Base-by-base conservation (phyloP, 192 early-diverging fungal species). In the Diversispora epigaea region DNA sequence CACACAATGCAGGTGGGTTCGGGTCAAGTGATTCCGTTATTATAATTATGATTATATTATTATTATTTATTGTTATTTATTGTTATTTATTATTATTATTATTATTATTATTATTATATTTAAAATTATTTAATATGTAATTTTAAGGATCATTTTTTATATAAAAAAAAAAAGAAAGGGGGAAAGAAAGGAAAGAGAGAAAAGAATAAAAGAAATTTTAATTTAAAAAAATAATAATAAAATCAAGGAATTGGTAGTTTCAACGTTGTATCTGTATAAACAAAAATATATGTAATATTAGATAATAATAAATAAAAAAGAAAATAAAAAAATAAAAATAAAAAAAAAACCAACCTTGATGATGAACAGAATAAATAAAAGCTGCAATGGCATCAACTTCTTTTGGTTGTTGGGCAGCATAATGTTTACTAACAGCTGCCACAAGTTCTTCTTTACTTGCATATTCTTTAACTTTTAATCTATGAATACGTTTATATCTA, bases 1-100 rank as follows among this genome's bases (percentile, higher is more conserved):
- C 94, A 60, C 97, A 99, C 84, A 99, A 99, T 79, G 97, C 97
- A 25, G 81, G 81, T 83, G 72, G 71, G 73, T 40, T 41, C 25
- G 25, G n/a, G 17, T 32, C n/a, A 3, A 50, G n/a, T 50, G 49
- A 69, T 7, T 22, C 25, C 1, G 10, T 3, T 25, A 68, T 41
- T 68, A 45, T 46, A 45, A n/a, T 11, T n/a, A 11, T 17, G 5
- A 44, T 47, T 68, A 71, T 17, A 56, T 57, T 2, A n/a, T 6
- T 4, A 17, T 49, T 52, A 17, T 52, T 17, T 52, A 52, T 52
- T 52, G 3, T 52, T 17, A 11, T 1, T 12, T 52, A 17, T n/a
- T n/a, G n/a, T 12, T 52, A 17, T 12, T 17, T 12, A 17, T 52
- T 4, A 52, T 52, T 4, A 17, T 52, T 49, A 49, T 17, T 11